Evolutionary conservation across 2,329 filamentous ascomycete genomes (phyloP).

Genomic region (Epichloe bromicola): DNA sequence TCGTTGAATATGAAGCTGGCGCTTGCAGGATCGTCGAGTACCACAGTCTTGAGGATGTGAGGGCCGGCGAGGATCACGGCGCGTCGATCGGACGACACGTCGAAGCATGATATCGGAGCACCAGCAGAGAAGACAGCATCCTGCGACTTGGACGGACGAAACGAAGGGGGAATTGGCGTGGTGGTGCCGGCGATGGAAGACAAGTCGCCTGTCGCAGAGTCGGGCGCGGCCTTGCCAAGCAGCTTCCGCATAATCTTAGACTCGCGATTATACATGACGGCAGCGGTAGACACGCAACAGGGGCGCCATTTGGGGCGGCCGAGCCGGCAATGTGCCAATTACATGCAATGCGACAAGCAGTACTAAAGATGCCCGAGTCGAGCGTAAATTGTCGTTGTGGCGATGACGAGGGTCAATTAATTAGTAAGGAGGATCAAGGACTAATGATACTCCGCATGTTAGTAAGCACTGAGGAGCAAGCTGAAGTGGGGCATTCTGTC

Average conservation of each 20-base stretch:
- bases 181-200: constrained; percentile 33
- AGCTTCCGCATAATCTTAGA: constrained; percentile 48
- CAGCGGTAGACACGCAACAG: constrained; percentile 14
- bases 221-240: constrained; percentile 38
- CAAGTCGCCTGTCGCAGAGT: constrained; percentile 31
- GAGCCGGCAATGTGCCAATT: background rate
- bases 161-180: constrained; percentile 22
- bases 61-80: constrained; percentile 43
- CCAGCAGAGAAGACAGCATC: constrained; percentile 39
- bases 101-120: constrained; percentile 43
- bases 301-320: constrained; percentile 20
- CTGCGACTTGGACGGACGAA: constrained; percentile 42
- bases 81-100: constrained; percentile 43
- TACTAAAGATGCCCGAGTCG: background rate
- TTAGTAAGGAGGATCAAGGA: too few species aligned
- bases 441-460: too few species aligned
- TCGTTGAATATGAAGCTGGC: constrained; percentile 35
- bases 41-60: constrained; percentile 48
- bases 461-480: background rate
- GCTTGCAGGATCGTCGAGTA: constrained; percentile 32
- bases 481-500: background rate
- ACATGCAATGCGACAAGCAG: background rate
- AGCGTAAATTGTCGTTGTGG: background rate
- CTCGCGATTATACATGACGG: constrained; percentile 38
- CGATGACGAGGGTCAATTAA: background rate